phyloP scores from a whole-genome alignment of 1,139 yeast genomes.

The Kodamaea arcana region DNA sequence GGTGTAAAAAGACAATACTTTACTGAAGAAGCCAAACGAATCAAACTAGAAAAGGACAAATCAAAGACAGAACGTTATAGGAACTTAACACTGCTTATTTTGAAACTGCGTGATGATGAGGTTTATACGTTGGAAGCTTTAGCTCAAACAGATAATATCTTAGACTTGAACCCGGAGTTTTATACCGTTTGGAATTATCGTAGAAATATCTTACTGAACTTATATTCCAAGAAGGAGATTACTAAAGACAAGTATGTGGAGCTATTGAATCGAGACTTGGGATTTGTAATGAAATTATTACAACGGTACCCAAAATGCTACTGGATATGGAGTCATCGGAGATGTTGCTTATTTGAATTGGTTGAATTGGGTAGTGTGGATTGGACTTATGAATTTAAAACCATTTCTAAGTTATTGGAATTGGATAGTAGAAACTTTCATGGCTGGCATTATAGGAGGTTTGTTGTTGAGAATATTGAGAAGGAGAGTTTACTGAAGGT shows the following conservation, averaged over 20 bases:
- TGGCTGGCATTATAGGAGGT: constrained; percentile 93
- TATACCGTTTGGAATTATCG: constrained; percentile 91
- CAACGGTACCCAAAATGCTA: constrained; percentile 79
- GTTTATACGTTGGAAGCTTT: constrained; percentile 41
- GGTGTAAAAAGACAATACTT: constrained; percentile 62
- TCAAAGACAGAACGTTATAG: constrained; percentile 53
- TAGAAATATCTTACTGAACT: constrained; percentile 56
- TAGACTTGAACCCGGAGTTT: constrained; percentile 75
- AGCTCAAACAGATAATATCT: constrained; percentile 45
- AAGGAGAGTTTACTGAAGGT: constrained; percentile 4
- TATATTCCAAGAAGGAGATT: constrained; percentile 17
- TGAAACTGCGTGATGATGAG: constrained; percentile 29
- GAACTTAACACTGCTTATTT: constrained; percentile 39
- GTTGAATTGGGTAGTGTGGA: constrained; percentile 43
- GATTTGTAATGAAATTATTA: constrained; percentile 56
- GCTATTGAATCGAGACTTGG: constrained; percentile 56
- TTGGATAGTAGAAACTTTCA: constrained; percentile 83
- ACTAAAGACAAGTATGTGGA: constrained; percentile 18
- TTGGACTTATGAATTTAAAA: constrained; percentile 66
- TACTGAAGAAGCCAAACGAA: constrained; percentile 51
- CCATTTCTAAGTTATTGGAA: constrained; percentile 65
- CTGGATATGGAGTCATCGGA: constrained; percentile 95
- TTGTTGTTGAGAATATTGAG: constrained; percentile 55
- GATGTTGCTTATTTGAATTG: constrained; percentile 68
- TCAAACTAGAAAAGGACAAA: constrained; percentile 54